Evolutionary conservation across 371 early-diverging fungal genomes (phyloP), one percentile per base, ranked within the genome.

Genomic region (Mortierella sp.): DNA sequence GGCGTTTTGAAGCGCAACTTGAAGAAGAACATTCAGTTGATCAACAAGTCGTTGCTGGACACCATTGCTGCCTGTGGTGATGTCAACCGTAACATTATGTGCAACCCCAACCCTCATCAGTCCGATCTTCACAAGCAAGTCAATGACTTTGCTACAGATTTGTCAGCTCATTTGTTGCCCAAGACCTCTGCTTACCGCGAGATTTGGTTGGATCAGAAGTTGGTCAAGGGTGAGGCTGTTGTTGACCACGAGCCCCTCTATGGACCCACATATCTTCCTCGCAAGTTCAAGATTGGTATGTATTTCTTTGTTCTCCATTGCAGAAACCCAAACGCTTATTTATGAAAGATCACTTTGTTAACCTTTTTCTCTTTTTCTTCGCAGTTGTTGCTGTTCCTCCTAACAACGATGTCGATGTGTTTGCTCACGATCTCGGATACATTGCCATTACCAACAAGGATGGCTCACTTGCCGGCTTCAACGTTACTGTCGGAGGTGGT

Each of bases 51-150:
- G 32, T 85, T 96, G 70, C 89, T 97, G 84, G 93, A 94, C 84
- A 96, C 96, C 28, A 87, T 97, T 49, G 97, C 97, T 58, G 97
- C 97, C 45, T 97, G 97, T 85, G 97, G 97, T 76, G 97, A 97
- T 87, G 97, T 97, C 69, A 97, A 97, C 88, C 92, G 97, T 76
- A 97, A 96, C 86, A 95, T 97, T 70, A 96, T 96, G 89, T 93
- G 93, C 75, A 93, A 92, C 69, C 93, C 96, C 64, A 92, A 94
- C 82, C 96, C 96, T 72, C 86, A 89, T 60, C 87, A 89, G 68
- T 90, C 94, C 45, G 89, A 92, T 60, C 82, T 96, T 31, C 96
- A 96, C 83, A 87, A 84, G 40, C 91, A 95, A 68, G 91, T 96
- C 17, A 88, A 89, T 62, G 86, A 89, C 47, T 93, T 96, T 66